Base-by-base conservation (phyloP, 768 basidiomycete genomes). In the Pleurotus tuber-regium region DNA sequence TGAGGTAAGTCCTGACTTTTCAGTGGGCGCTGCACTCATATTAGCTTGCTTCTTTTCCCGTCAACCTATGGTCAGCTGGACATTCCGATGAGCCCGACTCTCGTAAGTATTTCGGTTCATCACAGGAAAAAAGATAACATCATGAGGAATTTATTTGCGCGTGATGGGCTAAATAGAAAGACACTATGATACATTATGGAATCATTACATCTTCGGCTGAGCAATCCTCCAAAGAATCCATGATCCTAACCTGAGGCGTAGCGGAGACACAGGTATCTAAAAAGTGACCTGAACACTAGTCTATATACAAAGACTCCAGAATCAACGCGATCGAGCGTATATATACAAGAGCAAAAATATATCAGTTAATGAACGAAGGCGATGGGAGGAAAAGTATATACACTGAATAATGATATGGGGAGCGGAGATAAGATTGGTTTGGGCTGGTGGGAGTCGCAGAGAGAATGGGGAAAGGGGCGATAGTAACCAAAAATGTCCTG, bases 131-230 rank as follows among this genome's bases (percentile, higher is more conserved):
- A 25, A 44, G 25, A 26, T 44, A 38, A 38, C 21, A 44, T 44
- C 43, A 25, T 26, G 21, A 28, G 43, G 25, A 16, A 48, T 31
- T 23, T 48, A 36, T 21, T 29, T 48, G 23, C n/a, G n/a, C 23
- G 26, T 30, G 43, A 19, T 11, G 14, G 25, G 43, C 21, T 16
- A 35, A 10, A 35, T 16, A n/a, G 43, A 19, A 44, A 44, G 7
- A 48, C 28, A 48, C 46, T 36, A 48, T 48, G 46, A 48, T 48
- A 48, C 46, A 48, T 48, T n/a, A 33, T 48, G 31, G 30, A 31
- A 24, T 48, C 16, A 21, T 16, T 12, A 48, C 29, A 48, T 18
- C 46, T 10, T 31, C 46, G 19, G 23, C 30, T 23, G 28, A 44
- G 36, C n/a, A 24, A 44, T 14, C n/a, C 41, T 19, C 10, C 10